Evolutionary conservation across 2,329 filamentous ascomycete genomes (phyloP).

Genomic region (Sporothrix euskadiensis): DNA sequence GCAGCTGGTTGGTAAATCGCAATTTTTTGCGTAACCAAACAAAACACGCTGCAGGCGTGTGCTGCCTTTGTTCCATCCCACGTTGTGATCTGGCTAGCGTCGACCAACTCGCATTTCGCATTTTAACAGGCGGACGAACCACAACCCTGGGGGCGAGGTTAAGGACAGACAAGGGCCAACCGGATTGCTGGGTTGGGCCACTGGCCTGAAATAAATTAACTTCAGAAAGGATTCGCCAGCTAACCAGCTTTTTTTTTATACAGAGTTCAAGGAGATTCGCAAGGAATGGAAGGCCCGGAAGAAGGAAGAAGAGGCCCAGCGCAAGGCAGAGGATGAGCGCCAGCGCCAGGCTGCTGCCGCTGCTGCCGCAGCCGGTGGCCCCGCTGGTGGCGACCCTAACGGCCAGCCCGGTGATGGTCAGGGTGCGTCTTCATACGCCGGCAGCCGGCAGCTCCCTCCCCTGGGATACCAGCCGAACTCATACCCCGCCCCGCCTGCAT

Average conservation of each 20-base stretch:
- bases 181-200: slow-evolving; percentile 36
- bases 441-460: slow-evolving; percentile 68
- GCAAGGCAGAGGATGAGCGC: slow-evolving; percentile 89
- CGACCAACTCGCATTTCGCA: neutral
- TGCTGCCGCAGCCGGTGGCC: slow-evolving; percentile 55
- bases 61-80: neutral
- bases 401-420: slow-evolving; percentile 56
- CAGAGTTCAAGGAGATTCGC: slow-evolving; percentile 89
- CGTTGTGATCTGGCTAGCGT: slow-evolving; percentile 16
- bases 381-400: slow-evolving; percentile 51
- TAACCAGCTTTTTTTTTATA: slow-evolving; percentile 24
- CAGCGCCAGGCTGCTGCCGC: slow-evolving; percentile 55
- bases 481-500: slow-evolving; percentile 64
- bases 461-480: slow-evolving; percentile 70
- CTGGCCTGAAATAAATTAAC: slow-evolving; percentile 4
- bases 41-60: neutral
- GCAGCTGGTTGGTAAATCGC: neutral
- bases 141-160: slow-evolving; percentile 15
- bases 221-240: neutral
- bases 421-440: slow-evolving; percentile 56
- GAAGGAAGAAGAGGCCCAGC: slow-evolving; percentile 92
- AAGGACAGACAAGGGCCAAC: slow-evolving; percentile 45
- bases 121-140: slow-evolving; percentile 24
- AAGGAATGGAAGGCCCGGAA: slow-evolving; percentile 99
- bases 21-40: neutral